Evolutionary conservation across 306 rosid genomes (phyloP).

Genomic region (Rosa chinensis): DNA sequence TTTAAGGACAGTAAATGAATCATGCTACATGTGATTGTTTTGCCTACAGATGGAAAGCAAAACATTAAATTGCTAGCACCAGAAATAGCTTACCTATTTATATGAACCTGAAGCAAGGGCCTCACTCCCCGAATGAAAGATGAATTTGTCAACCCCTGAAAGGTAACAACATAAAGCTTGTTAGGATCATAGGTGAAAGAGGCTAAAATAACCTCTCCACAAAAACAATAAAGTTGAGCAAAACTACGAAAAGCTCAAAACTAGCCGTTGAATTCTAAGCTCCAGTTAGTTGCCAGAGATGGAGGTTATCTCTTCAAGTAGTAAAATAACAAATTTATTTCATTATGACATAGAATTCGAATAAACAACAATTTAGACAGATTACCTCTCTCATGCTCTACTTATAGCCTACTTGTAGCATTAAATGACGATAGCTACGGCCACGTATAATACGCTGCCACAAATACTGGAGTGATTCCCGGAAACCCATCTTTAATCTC

Average conservation of each 20-base stretch:
- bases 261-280: conserved; percentile 2
- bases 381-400: conserved; percentile 47
- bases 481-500: conserved; percentile 58
- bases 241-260: not conserved
- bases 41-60: not conserved
- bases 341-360: not conserved
- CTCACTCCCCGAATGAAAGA: conserved; percentile 9
- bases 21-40: not conserved
- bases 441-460: conserved; percentile 85
- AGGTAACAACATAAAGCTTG: not conserved
- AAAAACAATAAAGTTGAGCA: not conserved
- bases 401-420: conserved; percentile 74
- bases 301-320: not conserved
- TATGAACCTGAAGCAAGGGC: conserved; percentile 13
- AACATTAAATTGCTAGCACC: not conserved
- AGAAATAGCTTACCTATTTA: conserved; percentile 15
- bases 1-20: not conserved
- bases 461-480: conserved; percentile 41
- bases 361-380: conserved; percentile 3
- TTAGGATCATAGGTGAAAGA: not conserved
- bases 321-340: conserved; percentile 7
- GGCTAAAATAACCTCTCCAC: not conserved
- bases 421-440: conserved; percentile 94
- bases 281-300: not conserved
- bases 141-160: conserved; percentile 23